A percentile compares a stretch with the other conserved stretches of the same genome.
Conservation (phyloP, 2,329 filamentous ascomycete species). For the Aspergillus carbonarius region DNA sequence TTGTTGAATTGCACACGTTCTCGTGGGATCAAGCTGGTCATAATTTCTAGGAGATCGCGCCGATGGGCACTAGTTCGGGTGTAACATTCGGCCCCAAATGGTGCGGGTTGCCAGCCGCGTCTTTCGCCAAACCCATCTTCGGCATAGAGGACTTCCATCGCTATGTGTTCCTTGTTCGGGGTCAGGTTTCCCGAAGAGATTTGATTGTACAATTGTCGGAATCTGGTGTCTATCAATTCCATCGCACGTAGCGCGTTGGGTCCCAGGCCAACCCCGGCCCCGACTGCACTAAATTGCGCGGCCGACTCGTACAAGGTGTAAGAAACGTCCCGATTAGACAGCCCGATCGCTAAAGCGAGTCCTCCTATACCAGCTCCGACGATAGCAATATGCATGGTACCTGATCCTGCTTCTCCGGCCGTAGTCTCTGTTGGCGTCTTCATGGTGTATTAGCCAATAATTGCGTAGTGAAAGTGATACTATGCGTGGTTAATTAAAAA, state of each 20-base stretch:
- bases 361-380: slow-evolving; percentile 61
- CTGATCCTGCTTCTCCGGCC: neutral
- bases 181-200: slow-evolving; percentile 22
- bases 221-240: slow-evolving; percentile 49
- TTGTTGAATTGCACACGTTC: slow-evolving; percentile 38
- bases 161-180: slow-evolving; percentile 30
- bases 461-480: neutral
- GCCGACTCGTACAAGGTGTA: slow-evolving; percentile 59
- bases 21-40: slow-evolving; percentile 30
- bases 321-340: slow-evolving; percentile 46
- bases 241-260: slow-evolving; percentile 58
- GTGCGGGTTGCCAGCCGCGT: neutral
- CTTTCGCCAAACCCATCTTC: slow-evolving; percentile 22
- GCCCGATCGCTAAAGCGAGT: slow-evolving; percentile 54
- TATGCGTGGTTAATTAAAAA: neutral
- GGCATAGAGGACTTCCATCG: slow-evolving; percentile 33
- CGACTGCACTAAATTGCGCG: slow-evolving; percentile 56
- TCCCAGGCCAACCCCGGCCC: slow-evolving; percentile 58
- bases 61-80: slow-evolving; percentile 29
- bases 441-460: neutral
- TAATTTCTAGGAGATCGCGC: slow-evolving; percentile 34
- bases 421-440: neutral
- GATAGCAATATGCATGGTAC: slow-evolving; percentile 46
- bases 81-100: neutral
- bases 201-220: slow-evolving; percentile 30